Conservation (phyloP, 495 filamentous ascomycete genomes). For the Lophiotrema nucula region DNA sequence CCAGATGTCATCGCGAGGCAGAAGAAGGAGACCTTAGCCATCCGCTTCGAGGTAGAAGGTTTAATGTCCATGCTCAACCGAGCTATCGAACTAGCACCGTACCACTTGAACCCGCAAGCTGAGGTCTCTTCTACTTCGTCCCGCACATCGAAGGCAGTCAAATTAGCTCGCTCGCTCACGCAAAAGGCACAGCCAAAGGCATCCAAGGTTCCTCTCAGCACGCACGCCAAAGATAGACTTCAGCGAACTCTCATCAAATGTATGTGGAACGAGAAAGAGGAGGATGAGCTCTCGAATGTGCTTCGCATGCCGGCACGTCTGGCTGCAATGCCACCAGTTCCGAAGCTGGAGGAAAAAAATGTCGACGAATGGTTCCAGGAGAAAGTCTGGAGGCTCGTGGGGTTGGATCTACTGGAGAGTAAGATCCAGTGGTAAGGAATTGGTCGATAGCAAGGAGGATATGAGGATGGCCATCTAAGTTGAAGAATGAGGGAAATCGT, state of each 20-base stretch:
- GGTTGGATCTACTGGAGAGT: slow-evolving; percentile 40
- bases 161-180: not conserved
- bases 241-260: slow-evolving; percentile 41
- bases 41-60: slow-evolving; percentile 32
- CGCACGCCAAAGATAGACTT: slow-evolving; percentile 36
- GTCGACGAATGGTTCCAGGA: slow-evolving; percentile 39
- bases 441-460: too few relatives aligned
- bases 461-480: too few relatives aligned
- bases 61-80: slow-evolving; percentile 37
- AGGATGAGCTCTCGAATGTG: slow-evolving; percentile 35
- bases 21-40: slow-evolving; percentile 13
- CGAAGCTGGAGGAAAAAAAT: slow-evolving; percentile 34
- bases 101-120: slow-evolving; percentile 28
- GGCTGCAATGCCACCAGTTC: slow-evolving; percentile 17
- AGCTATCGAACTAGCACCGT: slow-evolving; percentile 35
- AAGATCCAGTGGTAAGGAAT: slow-evolving; percentile 2
- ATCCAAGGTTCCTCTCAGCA: slow-evolving; percentile 25
- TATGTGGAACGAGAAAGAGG: slow-evolving; percentile 32
- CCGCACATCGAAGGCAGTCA: not conserved
- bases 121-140: slow-evolving; percentile 6
- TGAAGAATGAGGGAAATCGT: too few relatives aligned
- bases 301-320: slow-evolving; percentile 36
- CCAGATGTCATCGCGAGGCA: not conserved
- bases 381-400: slow-evolving; percentile 40
- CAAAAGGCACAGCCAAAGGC: not conserved